These are phyloP conservation scores for Globisporangium emineosum DNA, from an alignment of 352 stramenopile genomes.

Conservation along the genomic window DNA sequence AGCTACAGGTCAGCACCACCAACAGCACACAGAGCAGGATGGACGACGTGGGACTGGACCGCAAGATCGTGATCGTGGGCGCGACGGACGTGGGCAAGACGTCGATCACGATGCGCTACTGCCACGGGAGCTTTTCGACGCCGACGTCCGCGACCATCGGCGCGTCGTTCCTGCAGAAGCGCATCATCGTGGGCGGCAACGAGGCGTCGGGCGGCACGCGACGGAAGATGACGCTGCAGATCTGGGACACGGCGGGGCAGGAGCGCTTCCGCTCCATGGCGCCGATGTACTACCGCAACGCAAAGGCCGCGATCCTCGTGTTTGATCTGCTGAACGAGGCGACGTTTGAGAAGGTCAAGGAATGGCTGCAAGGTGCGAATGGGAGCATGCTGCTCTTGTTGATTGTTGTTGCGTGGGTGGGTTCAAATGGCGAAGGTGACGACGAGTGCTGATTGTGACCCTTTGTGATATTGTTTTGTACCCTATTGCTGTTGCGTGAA, in stretches of 20 bases:
- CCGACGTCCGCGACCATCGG: slow-evolving; percentile 84
- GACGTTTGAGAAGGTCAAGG: slow-evolving; percentile 85
- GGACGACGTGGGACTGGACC: slow-evolving; percentile 85
- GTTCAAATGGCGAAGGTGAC: background rate
- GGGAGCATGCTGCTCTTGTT: background rate
- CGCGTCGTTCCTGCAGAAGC: slow-evolving; percentile 86
- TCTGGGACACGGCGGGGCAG: slow-evolving; percentile 82
- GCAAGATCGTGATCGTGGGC: slow-evolving; percentile 88
- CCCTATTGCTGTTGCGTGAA: slow-evolving; percentile 6
- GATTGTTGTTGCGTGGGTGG: background rate
- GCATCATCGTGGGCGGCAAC: slow-evolving; percentile 63
- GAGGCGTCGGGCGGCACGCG: slow-evolving; percentile 22
- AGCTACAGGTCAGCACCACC: background rate
- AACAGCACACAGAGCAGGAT: slow-evolving; percentile 23
- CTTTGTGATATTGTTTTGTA: slow-evolving; percentile 1
- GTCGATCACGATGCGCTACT: slow-evolving; percentile 88
- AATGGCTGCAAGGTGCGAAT: slow-evolving; percentile 72
- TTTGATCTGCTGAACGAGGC: slow-evolving; percentile 77
- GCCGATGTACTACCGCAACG: slow-evolving; percentile 90
- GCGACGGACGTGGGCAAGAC: slow-evolving; percentile 88
- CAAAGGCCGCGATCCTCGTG: slow-evolving; percentile 84
- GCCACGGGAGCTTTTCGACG: slow-evolving; percentile 81
- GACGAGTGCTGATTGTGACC: background rate
- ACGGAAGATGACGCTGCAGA: slow-evolving; percentile 86
- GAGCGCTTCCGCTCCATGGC: slow-evolving; percentile 86